Evolutionary conservation across 2,329 filamentous ascomycete genomes (phyloP).

Genomic region (Plectosphaerella sp.): DNA sequence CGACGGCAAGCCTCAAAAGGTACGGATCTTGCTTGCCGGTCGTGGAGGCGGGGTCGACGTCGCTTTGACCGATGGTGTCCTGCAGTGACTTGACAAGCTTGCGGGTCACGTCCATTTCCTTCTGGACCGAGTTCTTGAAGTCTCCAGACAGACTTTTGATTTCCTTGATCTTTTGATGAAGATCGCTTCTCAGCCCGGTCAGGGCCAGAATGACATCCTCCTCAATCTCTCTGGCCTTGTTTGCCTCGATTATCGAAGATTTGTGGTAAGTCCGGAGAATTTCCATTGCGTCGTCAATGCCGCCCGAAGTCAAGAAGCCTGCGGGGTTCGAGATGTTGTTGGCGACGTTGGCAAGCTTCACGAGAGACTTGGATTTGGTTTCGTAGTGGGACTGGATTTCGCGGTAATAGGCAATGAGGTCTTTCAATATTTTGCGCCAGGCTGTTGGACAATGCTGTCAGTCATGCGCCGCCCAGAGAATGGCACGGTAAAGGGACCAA

Average conservation of each 20-base stretch:
- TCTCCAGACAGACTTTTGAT: constrained; percentile 91
- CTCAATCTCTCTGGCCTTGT: constrained; percentile 87
- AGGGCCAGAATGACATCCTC: constrained; percentile 86
- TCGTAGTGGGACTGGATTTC: constrained; percentile 91
- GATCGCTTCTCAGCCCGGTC: constrained; percentile 78
- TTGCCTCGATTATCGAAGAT: constrained; percentile 71
- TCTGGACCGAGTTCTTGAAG: constrained; percentile 95
- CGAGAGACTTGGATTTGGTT: constrained; percentile 71
- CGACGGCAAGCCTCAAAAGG: constrained; percentile 77
- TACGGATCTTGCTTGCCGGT: constrained; percentile 91
- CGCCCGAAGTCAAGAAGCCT: constrained; percentile 73
- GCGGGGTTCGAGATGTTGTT: constrained; percentile 74
- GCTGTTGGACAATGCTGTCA: constrained; percentile 42
- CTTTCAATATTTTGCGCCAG: constrained; percentile 94
- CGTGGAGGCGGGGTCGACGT: constrained; percentile 69
- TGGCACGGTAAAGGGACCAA: neutral
- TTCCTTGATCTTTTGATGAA: constrained; percentile 96
- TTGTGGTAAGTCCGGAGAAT: constrained; percentile 81
- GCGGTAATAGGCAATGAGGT: constrained; percentile 88
- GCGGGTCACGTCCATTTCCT: constrained; percentile 83
- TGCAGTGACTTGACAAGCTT: constrained; percentile 77
- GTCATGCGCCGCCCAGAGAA: neutral
- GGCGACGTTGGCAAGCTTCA: constrained; percentile 79
- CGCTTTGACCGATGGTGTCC: constrained; percentile 73
- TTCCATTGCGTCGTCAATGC: constrained; percentile 81